Conservation (phyloP, 768 basidiomycete species). For the Boletus huronensis region DNA sequence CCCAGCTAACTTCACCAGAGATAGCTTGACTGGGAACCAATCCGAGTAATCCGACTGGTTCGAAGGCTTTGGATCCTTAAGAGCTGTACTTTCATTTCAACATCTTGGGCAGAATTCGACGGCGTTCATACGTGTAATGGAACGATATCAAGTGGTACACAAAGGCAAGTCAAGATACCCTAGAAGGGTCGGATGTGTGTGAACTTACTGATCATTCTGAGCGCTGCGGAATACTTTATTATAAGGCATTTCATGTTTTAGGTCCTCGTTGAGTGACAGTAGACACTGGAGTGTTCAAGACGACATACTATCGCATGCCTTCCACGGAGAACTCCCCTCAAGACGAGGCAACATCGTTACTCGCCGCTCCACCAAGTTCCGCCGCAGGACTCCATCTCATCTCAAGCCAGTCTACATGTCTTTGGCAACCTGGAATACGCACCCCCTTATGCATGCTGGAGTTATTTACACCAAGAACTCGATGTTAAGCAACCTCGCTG, state of each 20-base stretch:
- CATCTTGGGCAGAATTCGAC: slow-evolving; percentile 2
- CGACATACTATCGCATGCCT: background rate
- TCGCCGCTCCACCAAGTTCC: background rate
- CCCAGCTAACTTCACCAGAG: background rate
- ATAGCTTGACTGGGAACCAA: background rate
- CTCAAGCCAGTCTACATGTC: background rate
- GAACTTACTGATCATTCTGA: background rate
- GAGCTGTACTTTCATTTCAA: slow-evolving; percentile 14
- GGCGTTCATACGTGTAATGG: slow-evolving; percentile 18
- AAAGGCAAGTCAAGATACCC: background rate
- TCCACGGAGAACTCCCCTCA: background rate
- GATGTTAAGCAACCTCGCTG: background rate
- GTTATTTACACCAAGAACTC: background rate
- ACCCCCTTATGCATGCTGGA: background rate
- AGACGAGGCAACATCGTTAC: background rate
- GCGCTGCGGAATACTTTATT: background rate
- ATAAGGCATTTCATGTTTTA: background rate
- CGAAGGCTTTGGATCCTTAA: background rate
- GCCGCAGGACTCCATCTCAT: background rate
- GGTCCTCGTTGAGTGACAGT: background rate
- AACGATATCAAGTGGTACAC: background rate
- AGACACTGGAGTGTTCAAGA: background rate
- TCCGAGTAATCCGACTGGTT: background rate
- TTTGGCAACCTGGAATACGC: background rate
- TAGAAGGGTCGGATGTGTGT: background rate